These are phyloP conservation scores for Saxophila tyrrhenica DNA, from an alignment of 495 filamentous ascomycete species.

Conservation along the genomic window DNA sequence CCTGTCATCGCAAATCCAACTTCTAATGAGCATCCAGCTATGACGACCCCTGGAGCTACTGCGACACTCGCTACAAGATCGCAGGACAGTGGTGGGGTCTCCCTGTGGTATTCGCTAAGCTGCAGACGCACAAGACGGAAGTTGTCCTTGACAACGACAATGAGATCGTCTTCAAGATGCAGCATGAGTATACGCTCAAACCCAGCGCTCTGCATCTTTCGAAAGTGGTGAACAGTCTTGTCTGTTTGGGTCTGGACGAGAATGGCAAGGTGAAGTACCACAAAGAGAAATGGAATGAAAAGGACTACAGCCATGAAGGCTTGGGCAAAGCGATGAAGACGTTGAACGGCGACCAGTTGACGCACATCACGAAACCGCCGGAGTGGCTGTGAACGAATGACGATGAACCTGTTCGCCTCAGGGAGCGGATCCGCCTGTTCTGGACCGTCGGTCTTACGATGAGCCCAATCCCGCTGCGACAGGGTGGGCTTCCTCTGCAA, in stretches of 20 bases:
- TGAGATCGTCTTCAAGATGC: conserved; percentile 35
- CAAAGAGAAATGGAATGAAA: conserved; percentile 44
- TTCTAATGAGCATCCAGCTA: conserved; percentile 16
- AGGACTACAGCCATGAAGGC: conserved; percentile 41
- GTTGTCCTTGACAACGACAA: conserved; percentile 28
- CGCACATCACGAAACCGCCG: neutral
- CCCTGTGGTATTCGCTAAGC: conserved; percentile 33
- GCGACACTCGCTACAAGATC: conserved; percentile 40
- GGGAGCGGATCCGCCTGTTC: too few relatives aligned
- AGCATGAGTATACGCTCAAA: conserved; percentile 38
- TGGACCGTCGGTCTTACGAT: too few relatives aligned
- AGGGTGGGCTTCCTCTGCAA: too few relatives aligned
- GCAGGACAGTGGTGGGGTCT: conserved; percentile 43
- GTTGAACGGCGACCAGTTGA: conserved; percentile 39
- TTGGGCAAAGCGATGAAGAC: conserved; percentile 38
- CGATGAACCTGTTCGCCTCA: too few relatives aligned
- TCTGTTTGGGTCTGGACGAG: conserved; percentile 33
- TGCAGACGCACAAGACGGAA: conserved; percentile 33
- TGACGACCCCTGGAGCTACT: conserved; percentile 41
- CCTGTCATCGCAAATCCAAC: neutral
- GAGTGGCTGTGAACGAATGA: neutral
- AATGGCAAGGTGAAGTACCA: conserved; percentile 38
- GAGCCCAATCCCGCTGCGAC: too few relatives aligned
- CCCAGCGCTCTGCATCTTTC: conserved; percentile 26
- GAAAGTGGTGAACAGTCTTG: conserved; percentile 33